Evolutionary conservation across 2,329 filamentous ascomycete species (phyloP), one percentile per base, ranked within the genome.

Genomic region (Phaeosphaeria sp.): DNA sequence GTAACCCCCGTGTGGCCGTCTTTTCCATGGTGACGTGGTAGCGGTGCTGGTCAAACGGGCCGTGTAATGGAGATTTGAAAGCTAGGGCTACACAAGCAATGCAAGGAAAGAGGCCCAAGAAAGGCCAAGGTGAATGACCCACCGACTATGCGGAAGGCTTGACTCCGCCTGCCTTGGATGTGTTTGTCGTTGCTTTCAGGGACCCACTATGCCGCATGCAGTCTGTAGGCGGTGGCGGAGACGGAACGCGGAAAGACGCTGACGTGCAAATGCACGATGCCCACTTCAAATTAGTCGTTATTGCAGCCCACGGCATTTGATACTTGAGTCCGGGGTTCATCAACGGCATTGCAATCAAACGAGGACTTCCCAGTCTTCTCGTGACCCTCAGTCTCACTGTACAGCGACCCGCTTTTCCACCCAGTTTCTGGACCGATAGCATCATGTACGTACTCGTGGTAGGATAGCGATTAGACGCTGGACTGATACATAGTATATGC

Each of bases 51-150:
- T 68, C 66, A 70, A 68, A 70, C 68, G 63, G 59, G 56, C 55
- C 60, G 66, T 73, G 67, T 62, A 69, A 71, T 70, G 58, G 62
- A 66, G 63, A 54, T 67, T 66, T 63, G 60, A 65, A 67, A 64
- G 64, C 63, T 51, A 60, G 52, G 65, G 64, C 62, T 61, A 63
- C 67, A 74, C 72, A 75, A 75, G 72, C 71, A 74, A 72, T 62
- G 68, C 70, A 75, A 73, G 73, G 72, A 69, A 70, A 69, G 59
- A 69, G 51, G 36, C 23, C 72, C 68, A 75, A 75, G 72, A 66
- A 54, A 20, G 58, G 71, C 72, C 73, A 74, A 76, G 72, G 49
- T 46, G 20, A 43, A 21, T 49, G 55, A 62, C 60, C 54, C 57
- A 66, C 64, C 65, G 69, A 62, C 59, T 63, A 66, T 66, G 65